Evolutionary conservation across 1,284 basidiomycete species (phyloP).

Genomic region (Moesziomyces sp.): DNA sequence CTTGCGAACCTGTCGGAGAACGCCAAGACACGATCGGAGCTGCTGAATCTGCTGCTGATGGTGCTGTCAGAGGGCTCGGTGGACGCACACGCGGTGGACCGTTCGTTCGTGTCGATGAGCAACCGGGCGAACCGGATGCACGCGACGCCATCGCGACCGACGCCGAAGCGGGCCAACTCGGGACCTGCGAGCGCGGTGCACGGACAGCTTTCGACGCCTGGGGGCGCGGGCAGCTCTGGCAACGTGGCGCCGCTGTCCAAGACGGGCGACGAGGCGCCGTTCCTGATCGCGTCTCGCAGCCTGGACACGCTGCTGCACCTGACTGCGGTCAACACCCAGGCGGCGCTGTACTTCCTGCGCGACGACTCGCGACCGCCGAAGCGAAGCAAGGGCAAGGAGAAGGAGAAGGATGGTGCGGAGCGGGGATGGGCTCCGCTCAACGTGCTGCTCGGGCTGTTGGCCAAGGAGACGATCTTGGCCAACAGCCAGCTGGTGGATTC

Average conservation of each 20-base stretch:
- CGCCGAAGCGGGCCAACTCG: conserved; percentile 48
- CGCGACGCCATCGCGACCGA: conserved; percentile 55
- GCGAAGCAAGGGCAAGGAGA: conserved; percentile 58
- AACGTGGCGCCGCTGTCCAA: conserved; percentile 59
- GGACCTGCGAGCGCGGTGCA: conserved; percentile 31
- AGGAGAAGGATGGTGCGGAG: conserved; percentile 36
- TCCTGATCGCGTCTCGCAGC: conserved; percentile 64
- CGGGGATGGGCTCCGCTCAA: conserved; percentile 56
- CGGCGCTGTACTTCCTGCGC: conserved; percentile 62
- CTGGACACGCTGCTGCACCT: conserved; percentile 63
- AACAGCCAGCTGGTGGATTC: conserved; percentile 64
- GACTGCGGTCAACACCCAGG: conserved; percentile 55
- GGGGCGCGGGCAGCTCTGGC: conserved; percentile 7
- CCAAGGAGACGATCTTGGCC: conserved; percentile 59
- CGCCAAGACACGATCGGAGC: conserved; percentile 85
- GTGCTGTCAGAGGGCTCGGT: conserved; percentile 95
- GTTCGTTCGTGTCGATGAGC: conserved; percentile 88
- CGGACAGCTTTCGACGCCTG: conserved; percentile 9
- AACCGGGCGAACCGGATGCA: conserved; percentile 49
- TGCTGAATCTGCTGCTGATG: conserved; percentile 89
- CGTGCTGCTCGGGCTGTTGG: conserved; percentile 56
- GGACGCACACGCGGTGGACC: conserved; percentile 89
- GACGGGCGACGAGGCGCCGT: conserved; percentile 66
- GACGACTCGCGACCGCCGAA: conserved; percentile 57
- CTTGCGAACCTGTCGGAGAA: conserved; percentile 97